Conservation (phyloP, 805 yeast genomes). For the Myxozyma mucilagina region DNA sequence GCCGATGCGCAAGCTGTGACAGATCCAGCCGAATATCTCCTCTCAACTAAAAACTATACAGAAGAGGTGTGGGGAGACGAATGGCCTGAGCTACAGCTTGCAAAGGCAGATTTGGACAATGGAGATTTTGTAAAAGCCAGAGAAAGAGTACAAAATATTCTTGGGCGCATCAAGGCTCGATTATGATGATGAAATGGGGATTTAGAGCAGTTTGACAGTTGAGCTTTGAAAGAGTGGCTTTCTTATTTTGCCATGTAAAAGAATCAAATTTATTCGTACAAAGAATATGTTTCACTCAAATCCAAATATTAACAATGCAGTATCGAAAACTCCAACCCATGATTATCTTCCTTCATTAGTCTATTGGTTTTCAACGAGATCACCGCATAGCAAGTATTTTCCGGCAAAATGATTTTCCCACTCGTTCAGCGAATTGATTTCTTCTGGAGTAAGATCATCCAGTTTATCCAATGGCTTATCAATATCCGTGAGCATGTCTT, state of each 20-base stretch:
- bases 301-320: neutral
- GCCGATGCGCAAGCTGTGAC: slow-evolving; percentile 10
- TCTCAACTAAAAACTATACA: slow-evolving; percentile 21
- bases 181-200: neutral
- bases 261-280: neutral
- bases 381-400: slow-evolving; percentile 82
- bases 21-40: slow-evolving; percentile 31
- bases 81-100: slow-evolving; percentile 22
- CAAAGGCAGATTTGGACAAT: slow-evolving; percentile 10
- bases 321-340: neutral
- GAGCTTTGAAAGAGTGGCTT: neutral
- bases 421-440: slow-evolving; percentile 66
- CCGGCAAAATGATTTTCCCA: slow-evolving; percentile 83
- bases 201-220: neutral
- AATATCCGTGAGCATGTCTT: slow-evolving; percentile 60
- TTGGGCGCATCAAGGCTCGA: slow-evolving; percentile 18
- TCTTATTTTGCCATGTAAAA: neutral
- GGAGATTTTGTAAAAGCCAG: slow-evolving; percentile 21
- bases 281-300: neutral
- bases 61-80: slow-evolving; percentile 32
- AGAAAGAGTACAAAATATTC: slow-evolving; percentile 2
- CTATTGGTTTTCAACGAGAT: slow-evolving; percentile 45
- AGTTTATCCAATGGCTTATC: slow-evolving; percentile 78
- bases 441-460: slow-evolving; percentile 58
- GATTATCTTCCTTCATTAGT: neutral